Evolutionary conservation across 2,329 filamentous ascomycete species (phyloP), one percentile per base, ranked within the genome.

Genomic region (Microascus cirrosus): DNA sequence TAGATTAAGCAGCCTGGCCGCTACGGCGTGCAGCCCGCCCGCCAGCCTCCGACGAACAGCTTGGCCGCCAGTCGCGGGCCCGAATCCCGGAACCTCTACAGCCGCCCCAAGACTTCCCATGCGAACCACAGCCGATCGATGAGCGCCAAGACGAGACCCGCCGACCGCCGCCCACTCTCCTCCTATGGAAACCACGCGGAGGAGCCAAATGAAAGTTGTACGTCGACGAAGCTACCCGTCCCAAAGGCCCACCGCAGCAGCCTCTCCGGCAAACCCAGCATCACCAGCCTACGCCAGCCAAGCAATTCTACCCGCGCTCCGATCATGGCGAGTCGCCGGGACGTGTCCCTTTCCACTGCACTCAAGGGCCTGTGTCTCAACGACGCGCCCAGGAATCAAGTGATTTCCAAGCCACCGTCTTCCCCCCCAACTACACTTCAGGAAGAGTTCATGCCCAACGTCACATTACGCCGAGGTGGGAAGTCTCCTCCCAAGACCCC

Each of bases 21-120:
- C 13, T 56, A 48, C 50, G 60, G 59, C 57, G 51, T 60, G 39
- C 58, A 58, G 11, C 50, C 42, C 25, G 54, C 35, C 32, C 52
- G 22, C 58, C 61, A 20, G 56, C 52, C 42, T 18, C 55, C 57
- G 20, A 59, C 56, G 20, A 76, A 72, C 61, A 76, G 73, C 60
- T 83, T 84, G 61, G 76, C 80, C 15, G 80, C 76, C 60, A 86
- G 81, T 64, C 68, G 83, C 32, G 82, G 84, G 1, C 75, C 78
- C 13, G 76, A 74, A 15, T 78, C 82, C 62, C 74, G 79, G 15
- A 69, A 73, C 6, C 62, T 70, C 5, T 64, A 71, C 60, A 70
- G 75, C 68, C 78, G 81, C 57, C 75, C 80, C 2, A 75, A 81
- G 61, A 76, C 80, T 7, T 74, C 82, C 39, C 71, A 81, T 62